phyloP scores from a whole-genome alignment of 345 rosid species.

The Arabidopsis suecica region DNA sequence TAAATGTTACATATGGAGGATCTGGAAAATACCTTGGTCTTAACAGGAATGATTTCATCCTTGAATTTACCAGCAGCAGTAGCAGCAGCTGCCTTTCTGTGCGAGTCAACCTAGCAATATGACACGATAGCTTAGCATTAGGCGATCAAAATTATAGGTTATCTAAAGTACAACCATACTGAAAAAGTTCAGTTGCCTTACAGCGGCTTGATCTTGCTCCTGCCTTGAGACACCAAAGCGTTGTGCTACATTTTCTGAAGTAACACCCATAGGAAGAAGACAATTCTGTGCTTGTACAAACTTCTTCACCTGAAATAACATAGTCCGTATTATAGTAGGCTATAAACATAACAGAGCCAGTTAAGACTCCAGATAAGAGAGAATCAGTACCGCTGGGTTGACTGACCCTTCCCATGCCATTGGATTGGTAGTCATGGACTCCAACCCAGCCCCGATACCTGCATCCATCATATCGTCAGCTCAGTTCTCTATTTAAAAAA shows the following conservation, averaged over 20 bases:
- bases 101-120: conserved; percentile 83
- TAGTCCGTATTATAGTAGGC: background rate
- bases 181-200: conserved; percentile 49
- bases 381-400: conserved; percentile 74
- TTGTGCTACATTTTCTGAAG: conserved; percentile 96
- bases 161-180: conserved; percentile 21
- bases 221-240: conserved; percentile 91
- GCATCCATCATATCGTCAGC: conserved; percentile 11
- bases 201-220: conserved; percentile 99
- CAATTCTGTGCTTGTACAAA: conserved; percentile 88
- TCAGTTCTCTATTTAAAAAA: conserved; percentile 1
- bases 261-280: conserved; percentile 98
- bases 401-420: conserved; percentile 96
- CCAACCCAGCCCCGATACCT: conserved; percentile 99
- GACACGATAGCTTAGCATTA: background rate
- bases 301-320: conserved; percentile 61
- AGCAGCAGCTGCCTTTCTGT: conserved; percentile 99
- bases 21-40: conserved; percentile 71
- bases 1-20: conserved; percentile 11
- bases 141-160: background rate
- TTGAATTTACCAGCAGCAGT: conserved; percentile 91
- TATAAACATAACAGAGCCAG: conserved; percentile 5
- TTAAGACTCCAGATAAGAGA: conserved; percentile 10
- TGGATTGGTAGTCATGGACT: conserved; percentile 89
- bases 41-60: conserved; percentile 94